These are phyloP conservation scores for Acer yangbiense DNA, from an alignment of 345 rosid genomes.

Conservation along the genomic window DNA sequence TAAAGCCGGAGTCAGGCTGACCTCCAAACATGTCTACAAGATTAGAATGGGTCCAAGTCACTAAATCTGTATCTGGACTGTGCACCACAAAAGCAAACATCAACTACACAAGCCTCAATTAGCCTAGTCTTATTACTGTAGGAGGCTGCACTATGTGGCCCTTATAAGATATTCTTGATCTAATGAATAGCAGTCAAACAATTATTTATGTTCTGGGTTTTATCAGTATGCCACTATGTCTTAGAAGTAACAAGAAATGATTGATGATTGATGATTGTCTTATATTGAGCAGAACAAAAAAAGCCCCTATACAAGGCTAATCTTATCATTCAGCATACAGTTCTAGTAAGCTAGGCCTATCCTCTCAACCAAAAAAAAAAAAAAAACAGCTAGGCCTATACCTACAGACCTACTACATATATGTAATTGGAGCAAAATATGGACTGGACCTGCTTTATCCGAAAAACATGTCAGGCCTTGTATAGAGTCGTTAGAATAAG, in stretches of 20 bases:
- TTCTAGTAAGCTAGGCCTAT: background rate
- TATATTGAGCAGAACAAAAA: background rate
- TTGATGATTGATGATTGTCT: background rate
- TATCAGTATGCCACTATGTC: background rate
- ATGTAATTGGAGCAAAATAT: background rate
- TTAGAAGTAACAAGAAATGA: background rate
- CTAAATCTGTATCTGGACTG: background rate
- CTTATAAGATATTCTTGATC: background rate
- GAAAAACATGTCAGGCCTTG: background rate
- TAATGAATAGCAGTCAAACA: background rate
- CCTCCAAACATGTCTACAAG: background rate
- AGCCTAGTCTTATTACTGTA: background rate
- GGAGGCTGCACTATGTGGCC: background rate
- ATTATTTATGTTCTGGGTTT: background rate
- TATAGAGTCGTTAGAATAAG: background rate
- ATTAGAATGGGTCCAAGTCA: background rate
- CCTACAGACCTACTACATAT: background rate
- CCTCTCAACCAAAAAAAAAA: too few relatives aligned
- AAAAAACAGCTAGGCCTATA: background rate
- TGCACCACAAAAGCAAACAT: background rate
- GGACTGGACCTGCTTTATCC: background rate
- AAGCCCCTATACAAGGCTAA: background rate
- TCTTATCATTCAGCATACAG: background rate
- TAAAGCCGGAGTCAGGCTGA: background rate
- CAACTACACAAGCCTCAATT: background rate